phyloP scores from a whole-genome alignment of 2,329 filamentous ascomycete genomes.

The Diaporthe velutina region DNA sequence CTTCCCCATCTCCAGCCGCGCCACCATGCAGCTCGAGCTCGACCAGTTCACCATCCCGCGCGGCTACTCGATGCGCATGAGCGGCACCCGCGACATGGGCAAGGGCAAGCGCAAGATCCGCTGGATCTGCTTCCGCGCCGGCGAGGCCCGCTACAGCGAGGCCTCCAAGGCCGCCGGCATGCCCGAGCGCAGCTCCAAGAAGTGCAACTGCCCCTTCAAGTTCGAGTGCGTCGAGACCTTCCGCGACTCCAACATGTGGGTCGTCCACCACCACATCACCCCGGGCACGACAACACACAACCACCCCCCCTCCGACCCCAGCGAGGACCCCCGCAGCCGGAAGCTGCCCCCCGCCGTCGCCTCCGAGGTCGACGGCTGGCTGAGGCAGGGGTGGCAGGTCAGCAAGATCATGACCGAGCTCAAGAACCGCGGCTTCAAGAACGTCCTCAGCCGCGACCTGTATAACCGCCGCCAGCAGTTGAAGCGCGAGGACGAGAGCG shows the following conservation, averaged over 20 bases:
- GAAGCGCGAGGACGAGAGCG: conserved; percentile 42
- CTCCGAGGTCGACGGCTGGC: conserved; percentile 51
- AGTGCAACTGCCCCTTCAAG: conserved; percentile 54
- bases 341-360: conserved; percentile 49
- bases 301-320: conserved; percentile 51
- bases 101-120: conserved; percentile 51
- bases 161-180: conserved; percentile 47
- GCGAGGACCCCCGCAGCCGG: conserved; percentile 51
- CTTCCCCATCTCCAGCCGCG: conserved; percentile 49
- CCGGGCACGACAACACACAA: conserved; percentile 51
- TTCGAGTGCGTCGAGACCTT: conserved; percentile 53
- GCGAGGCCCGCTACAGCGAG: conserved; percentile 50
- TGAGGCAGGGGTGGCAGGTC: conserved; percentile 48
- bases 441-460: conserved; percentile 53
- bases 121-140: conserved; percentile 54
- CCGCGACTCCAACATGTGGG: conserved; percentile 51
- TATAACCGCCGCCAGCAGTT: conserved; percentile 53
- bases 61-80: conserved; percentile 55
- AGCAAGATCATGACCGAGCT: conserved; percentile 53
- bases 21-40: conserved; percentile 52
- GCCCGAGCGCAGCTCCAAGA: conserved; percentile 52
- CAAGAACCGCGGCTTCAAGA: conserved; percentile 49
- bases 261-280: conserved; percentile 50
- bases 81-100: conserved; percentile 52
- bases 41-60: conserved; percentile 52